Evolutionary conservation across 2,329 filamentous ascomycete genomes (phyloP), one percentile per base, ranked within the genome.

Genomic region (Colletotrichum tamarilloi): DNA sequence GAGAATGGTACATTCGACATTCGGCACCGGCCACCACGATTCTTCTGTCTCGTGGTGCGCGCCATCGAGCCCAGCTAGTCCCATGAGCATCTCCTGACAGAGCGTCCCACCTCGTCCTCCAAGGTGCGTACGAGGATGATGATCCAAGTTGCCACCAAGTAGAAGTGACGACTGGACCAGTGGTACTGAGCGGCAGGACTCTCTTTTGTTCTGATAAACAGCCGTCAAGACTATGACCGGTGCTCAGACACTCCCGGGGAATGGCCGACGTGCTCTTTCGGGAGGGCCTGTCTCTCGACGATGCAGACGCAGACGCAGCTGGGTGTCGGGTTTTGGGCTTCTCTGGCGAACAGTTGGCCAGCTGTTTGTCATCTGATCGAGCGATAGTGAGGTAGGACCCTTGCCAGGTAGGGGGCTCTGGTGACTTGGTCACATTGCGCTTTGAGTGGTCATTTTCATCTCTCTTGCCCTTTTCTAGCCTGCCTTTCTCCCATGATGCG

Each of bases 401-500:
- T 49, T n/a, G 14, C 24, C 38, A 49, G 26, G 28, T 42, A 30
- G 11, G 19, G 9, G 5, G 12, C 22, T 22, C 26, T 63, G 4
- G 9, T 16, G 42, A n/a, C 28, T 19, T 63, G n/a, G 35, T 12
- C 7, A 7, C 26, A 16, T 5, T 22, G 6, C 22, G 12, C 46
- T 26, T 16, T 22, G 42, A 22, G 38, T 5, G 19, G 24, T 28
- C 14, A 4, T 4, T 46, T 14, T 38, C 35, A 22, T 59, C 32
- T 38, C 22, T 14, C 12, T 42, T 12, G 26, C 26, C 22, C 12
- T 58, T 42, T 30, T 28, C 38, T 53, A 28, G 32, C 62, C 52
- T 65, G 24, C 14, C 38, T 46, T 53, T 67, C 14, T 70, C 53
- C 53, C 62, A 67, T 7, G 62, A 52, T 24, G 60, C 67, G 12